Base-by-base conservation (phyloP, 805 yeast species). In the Naumovozyma baii region DNA sequence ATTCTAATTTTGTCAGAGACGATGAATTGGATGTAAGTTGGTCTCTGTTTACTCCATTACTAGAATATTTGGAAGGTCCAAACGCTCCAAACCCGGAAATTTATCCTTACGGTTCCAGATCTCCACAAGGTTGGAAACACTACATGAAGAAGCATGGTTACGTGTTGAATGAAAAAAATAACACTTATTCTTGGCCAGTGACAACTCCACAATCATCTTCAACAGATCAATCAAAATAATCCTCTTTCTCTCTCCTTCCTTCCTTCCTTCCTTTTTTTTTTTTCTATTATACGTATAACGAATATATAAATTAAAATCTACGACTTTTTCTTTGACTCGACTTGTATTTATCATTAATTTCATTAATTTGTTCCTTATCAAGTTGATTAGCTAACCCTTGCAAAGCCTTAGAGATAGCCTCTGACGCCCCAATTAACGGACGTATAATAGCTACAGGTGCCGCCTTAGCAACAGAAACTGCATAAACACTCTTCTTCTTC, bases 1-100 rank as follows among this genome's bases (percentile, higher is more conserved):
- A 92, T 67, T 83, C 97, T 38, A 90, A 90, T 69, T 92, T 92
- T 61, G 97, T 92, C 26, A 81, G 98, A 68, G 96, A 90, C 60
- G 98, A 92, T 61, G 98, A 92, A 69, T 74, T 92, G 58, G 96
- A 88, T 41, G 78, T 81, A 43, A 81, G 94, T 44, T 92, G 98
- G 98, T 73, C 72, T 51, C 68, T 92, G 43, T 92, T 90, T 70
- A 92, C 97, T 15, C 97, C 97, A 14, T 69, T 92, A 50, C 73
- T 92, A 58, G 69, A 92, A 45, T 71, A 74, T 62, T 69, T 92
- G 42, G 97, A 90, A 65, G 71, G 79, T 35, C 70, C 74, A 36
- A 64, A 77, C 39, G 81, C 76, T 38, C 90, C 92, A 42, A 52
- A 62, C 15, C 88, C 92, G 37, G 63, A 67, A 18, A 58, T 69